These are phyloP conservation scores for Scutellaria galericulata DNA, from an alignment of 257 asterid species.

Conservation along the genomic window DNA sequence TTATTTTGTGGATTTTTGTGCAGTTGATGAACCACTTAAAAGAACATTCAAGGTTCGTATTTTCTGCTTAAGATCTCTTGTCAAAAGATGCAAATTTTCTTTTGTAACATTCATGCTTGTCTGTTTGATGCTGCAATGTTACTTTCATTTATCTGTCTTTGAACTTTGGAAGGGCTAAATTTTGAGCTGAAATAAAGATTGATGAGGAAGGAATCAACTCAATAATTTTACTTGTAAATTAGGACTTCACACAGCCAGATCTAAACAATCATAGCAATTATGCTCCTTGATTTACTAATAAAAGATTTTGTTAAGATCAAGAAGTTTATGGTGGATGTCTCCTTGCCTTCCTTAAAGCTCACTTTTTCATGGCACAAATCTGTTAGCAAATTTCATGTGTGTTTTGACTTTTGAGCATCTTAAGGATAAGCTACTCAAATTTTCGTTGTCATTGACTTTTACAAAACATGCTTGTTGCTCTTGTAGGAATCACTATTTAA, in stretches of 20 bases:
- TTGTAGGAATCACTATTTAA: background rate
- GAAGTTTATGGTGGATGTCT: conserved; percentile 18
- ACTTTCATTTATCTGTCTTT: background rate
- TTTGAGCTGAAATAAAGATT: conserved; percentile 11
- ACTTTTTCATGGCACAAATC: conserved; percentile 20
- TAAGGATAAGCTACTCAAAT: background rate
- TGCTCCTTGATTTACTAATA: conserved; percentile 12
- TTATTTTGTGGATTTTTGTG: conserved; percentile 32
- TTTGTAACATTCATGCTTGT: conserved; percentile 14
- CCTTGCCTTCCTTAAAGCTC: background rate
- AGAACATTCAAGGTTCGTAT: conserved; percentile 62
- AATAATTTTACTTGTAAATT: background rate
- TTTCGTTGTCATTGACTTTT: conserved; percentile 10
- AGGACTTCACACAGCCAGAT: conserved; percentile 32
- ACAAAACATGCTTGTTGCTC: conserved; percentile 22
- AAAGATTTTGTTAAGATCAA: conserved; percentile 12
- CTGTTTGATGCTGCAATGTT: background rate
- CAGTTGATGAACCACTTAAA: conserved; percentile 67
- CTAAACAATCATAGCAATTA: conserved; percentile 25
- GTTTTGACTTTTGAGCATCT: background rate
- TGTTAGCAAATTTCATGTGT: background rate
- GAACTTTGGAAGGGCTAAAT: conserved; percentile 7
- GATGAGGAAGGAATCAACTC: conserved; percentile 7
- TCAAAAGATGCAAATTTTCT: background rate
- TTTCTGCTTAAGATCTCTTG: conserved; percentile 32